Evolutionary conservation across 2,329 filamentous ascomycete species (phyloP), one percentile per base, ranked within the genome.

Genomic region (Calonectria fujianensis): DNA sequence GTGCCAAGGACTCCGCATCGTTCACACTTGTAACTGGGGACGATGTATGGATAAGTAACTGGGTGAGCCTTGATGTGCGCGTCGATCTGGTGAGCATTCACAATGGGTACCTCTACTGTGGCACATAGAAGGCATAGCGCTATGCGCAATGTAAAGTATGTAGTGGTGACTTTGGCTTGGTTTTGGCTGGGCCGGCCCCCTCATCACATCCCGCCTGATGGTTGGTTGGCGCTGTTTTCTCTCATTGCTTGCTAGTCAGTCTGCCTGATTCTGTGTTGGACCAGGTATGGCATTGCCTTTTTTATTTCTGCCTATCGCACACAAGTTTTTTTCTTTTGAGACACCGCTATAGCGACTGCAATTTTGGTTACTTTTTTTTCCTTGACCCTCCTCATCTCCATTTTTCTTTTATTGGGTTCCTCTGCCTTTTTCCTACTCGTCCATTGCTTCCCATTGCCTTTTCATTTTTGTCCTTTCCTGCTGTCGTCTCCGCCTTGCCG

Each of bases 321-420:
- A 72, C 73, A 69, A 29, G 27, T 57, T 72, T 69, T 39, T 41
- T 37, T 59, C 35, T 61, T 35, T 61, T 65, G 70, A 73, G 73
- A 74, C 73, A 78, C 61, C 70, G 75, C 73, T 73, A 70, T 72
- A 74, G 74, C 73, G 76, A 74, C 76, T 80, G 77, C 77, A 73
- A 79, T 77, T 78, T 78, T 70, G 51, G 71, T 75, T 54, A 41
- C 54, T 29, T 72, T 74, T 76, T 71, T 78, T 76, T 71, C 78
- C 24, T 24, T 61, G 37, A n/a, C 39, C 41, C 61, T 75, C 70
- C 67, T 75, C 78, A 69, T 74, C 73, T 71, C 70, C 74, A 54
- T 74, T 75, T 70, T 75, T 77, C 80, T 82, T 81, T 78, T 75
- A 73, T 74, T 75, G 59, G 67, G 69, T 75, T 75, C 69, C 67